Percentiles rank a stretch among this genome's conserved stretches.
phyloP scores from a whole-genome alignment of 2,329 filamentous ascomycete genomes.

The Chaetomium sp. region DNA sequence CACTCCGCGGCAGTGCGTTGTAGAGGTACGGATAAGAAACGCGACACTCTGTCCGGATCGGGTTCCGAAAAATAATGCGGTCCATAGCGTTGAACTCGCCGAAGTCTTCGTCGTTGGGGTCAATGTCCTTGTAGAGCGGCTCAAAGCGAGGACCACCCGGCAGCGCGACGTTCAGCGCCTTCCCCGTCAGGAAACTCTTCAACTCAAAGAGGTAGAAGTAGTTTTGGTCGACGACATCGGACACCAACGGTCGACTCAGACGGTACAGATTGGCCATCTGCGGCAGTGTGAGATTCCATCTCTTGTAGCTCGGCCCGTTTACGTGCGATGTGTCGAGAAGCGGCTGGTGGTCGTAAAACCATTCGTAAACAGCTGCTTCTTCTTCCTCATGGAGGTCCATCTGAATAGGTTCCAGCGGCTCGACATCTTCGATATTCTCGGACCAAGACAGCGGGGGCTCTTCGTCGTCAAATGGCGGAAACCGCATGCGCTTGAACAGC shows the following conservation, averaged over 20 bases:
- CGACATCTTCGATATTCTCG: slow-evolving; percentile 98
- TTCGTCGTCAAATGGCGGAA: slow-evolving; percentile 97
- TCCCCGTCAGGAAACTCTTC: slow-evolving; percentile 92
- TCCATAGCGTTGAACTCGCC: slow-evolving; percentile 99
- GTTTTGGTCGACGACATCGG: slow-evolving; percentile 91
- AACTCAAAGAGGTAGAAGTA: slow-evolving; percentile 98
- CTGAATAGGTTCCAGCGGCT: slow-evolving; percentile 95
- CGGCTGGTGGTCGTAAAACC: slow-evolving; percentile 95
- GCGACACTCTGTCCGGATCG: slow-evolving; percentile 92
- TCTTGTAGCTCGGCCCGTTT: slow-evolving; percentile 95
- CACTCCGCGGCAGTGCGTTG: slow-evolving; percentile 92
- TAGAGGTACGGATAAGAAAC: slow-evolving; percentile 95
- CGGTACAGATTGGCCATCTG: slow-evolving; percentile 97
- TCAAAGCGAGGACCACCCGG: slow-evolving; percentile 97
- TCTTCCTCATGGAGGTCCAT: slow-evolving; percentile 96
- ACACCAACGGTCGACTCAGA: slow-evolving; percentile 85
- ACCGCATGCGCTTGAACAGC: slow-evolving; percentile 98
- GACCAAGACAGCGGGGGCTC: slow-evolving; percentile 97
- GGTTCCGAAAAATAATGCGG: slow-evolving; percentile 95
- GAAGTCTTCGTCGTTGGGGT: slow-evolving; percentile 98
- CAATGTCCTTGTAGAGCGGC: slow-evolving; percentile 96
- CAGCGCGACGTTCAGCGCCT: slow-evolving; percentile 94
- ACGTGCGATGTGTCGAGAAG: slow-evolving; percentile 90
- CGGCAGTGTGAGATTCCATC: slow-evolving; percentile 87
- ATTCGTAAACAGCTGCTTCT: slow-evolving; percentile 87